A percentile compares a stretch with the other conserved stretches of the same genome.
These are phyloP conservation scores for Oryza rufipogon DNA, from an alignment of 176 grass and related monocot species.

Conservation along the genomic window DNA sequence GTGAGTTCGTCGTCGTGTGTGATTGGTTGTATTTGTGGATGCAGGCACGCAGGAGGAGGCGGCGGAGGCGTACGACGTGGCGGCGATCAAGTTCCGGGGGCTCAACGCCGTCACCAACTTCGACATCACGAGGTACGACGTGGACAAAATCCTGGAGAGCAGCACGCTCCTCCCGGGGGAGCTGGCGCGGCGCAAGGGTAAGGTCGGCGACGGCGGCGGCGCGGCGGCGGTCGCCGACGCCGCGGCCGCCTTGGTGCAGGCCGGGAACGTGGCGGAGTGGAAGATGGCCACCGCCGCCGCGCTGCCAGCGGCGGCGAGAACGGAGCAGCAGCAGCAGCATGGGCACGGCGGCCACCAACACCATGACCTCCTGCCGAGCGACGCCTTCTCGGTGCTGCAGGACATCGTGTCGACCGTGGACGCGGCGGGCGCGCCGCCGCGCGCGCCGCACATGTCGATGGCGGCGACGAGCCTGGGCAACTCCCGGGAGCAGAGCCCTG, in stretches of 20 bases:
- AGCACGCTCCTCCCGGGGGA: slow-evolving; percentile 75
- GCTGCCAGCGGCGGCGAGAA: not conserved
- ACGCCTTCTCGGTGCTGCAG: slow-evolving; percentile 50
- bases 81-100: slow-evolving; percentile 95
- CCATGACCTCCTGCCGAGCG: slow-evolving; percentile 39
- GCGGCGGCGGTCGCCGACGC: not conserved
- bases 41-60: slow-evolving; percentile 94
- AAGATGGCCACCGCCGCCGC: not conserved
- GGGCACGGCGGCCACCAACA: not conserved
- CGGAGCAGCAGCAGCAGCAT: not conserved
- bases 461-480: slow-evolving; percentile 43
- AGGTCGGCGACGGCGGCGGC: not conserved
- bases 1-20: not conserved
- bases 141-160: slow-evolving; percentile 90
- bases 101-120: slow-evolving; percentile 98
- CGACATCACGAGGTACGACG: slow-evolving; percentile 83
- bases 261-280: slow-evolving; percentile 6
- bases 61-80: slow-evolving; percentile 96
- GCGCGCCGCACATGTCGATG: slow-evolving; percentile 33
- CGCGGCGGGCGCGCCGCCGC: not conserved
- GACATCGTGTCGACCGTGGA: slow-evolving; percentile 40
- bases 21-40: not conserved
- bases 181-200: slow-evolving; percentile 56
- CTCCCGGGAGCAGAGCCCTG: slow-evolving; percentile 70
- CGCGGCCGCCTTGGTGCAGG: slow-evolving; percentile 35